These are phyloP conservation scores for Sporothrix pallida DNA, from an alignment of 2,329 filamentous ascomycete genomes.

Conservation along the genomic window DNA sequence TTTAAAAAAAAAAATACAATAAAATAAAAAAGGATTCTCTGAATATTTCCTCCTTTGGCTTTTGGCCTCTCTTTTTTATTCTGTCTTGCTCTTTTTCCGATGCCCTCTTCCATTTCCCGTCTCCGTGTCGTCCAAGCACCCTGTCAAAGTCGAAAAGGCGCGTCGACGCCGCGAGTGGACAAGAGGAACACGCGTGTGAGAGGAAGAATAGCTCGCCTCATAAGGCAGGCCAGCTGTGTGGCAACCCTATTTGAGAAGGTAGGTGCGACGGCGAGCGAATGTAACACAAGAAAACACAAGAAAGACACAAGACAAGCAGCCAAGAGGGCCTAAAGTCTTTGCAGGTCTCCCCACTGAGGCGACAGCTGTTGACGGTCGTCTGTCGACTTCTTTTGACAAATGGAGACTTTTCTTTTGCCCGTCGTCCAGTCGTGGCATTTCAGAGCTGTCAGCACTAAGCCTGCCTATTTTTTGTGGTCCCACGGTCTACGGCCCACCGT, in stretches of 20 bases:
- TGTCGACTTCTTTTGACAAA: background rate
- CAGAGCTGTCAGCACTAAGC: conserved; percentile 19
- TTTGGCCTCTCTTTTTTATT: too few relatives aligned
- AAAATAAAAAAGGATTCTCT: too few relatives aligned
- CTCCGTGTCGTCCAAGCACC: background rate
- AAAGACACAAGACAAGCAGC: background rate
- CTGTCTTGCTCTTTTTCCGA: background rate
- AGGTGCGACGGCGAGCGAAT: too few relatives aligned
- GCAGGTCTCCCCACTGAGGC: background rate
- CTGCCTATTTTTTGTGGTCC: background rate
- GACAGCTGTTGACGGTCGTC: background rate
- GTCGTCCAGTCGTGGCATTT: too few relatives aligned
- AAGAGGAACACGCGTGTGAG: background rate
- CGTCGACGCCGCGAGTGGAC: background rate
- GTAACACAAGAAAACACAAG: too few relatives aligned
- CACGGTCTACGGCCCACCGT: background rate
- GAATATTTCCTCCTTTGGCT: background rate
- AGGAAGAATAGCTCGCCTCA: background rate
- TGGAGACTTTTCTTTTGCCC: background rate
- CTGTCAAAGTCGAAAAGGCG: background rate
- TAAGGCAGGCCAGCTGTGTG: background rate
- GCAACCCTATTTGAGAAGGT: too few relatives aligned
- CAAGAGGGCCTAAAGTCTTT: too few relatives aligned
- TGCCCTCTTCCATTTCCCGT: background rate
- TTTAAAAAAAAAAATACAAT: too few relatives aligned